Base-by-base conservation (phyloP, 2,329 filamentous ascomycete species). In the Fusarium udum region DNA sequence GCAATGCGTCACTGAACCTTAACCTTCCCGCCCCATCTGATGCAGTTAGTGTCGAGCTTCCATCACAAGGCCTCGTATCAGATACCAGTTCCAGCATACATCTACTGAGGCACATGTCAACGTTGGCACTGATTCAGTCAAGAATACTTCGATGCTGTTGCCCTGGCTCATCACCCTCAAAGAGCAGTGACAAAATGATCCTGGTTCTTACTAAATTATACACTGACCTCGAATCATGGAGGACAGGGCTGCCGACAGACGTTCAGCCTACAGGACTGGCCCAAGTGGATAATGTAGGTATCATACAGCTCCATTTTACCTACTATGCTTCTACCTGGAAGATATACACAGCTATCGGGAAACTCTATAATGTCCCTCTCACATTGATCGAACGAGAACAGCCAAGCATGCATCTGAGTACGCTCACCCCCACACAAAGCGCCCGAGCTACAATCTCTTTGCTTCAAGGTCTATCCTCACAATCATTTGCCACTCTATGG, bases 21-120 rank as follows among this genome's bases (percentile, higher is more conserved):
- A 7, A 22, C 28, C 32, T 58, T 9, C 40, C 55, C 3, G 18
- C 40, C 2, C 31, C 40, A 15, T 36, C 6, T 1, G 18, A 15
- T 1, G 20, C 37, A 13, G 3, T 58, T 4, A 2, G 1, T 12
- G 5, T 28, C 9, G 55, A 48, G 9, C 40, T 48, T 10, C 40
- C 40, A 6, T 15, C n/a, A 12, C 31, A 28, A 4, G 3, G 13
- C 7, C 31, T 22, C 4, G 2, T 7, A 16, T 0, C 2, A 15
- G 31, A 16, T 4, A 2, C 10, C 22, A 4, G 31, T 14, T 9
- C 6, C 14, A 36, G 28, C 13, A 18, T 4, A 32, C 3, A 37
- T n/a, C 31, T 31, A 4, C 14, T 37, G 7, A 14, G 14, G 18
- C 6, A 48, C 4, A 36, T 48, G 40, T 36, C 55, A 22, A n/a